Evolutionary conservation across 2,329 filamentous ascomycete species (phyloP), one percentile per base, ranked within the genome.

Genomic region (Plenodomus biglobosus): DNA sequence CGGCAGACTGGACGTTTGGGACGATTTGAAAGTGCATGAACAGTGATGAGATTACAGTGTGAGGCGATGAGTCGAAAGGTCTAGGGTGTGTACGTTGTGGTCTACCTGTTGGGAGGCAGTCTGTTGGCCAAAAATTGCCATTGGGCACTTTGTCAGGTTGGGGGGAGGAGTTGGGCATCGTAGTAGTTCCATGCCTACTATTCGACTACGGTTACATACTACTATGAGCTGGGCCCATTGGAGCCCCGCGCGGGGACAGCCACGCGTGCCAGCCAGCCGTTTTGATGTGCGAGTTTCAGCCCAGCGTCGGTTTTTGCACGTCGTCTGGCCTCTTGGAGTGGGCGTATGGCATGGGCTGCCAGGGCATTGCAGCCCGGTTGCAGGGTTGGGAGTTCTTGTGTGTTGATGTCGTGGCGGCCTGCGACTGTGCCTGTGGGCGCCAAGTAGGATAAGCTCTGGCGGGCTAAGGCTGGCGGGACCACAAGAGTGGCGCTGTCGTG

Each of bases 1-100:
- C 62, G 48, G 61, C 64, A 17, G 61, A 61, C 30, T 69, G 66
- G 66, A 59, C 59, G 18, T 69, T 69, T 61, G 65, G 64, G 8
- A 58, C 59, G 8, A 46, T 66, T 36, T 62, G 44, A 43, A 24
- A 15, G 27, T 15, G 27, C 13, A 32, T 6, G 13, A 15, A 32
- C 6, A 15, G 27, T 5, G 10, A 10, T 10, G 10, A 19, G 21
- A 40, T 17, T 35, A 11, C 20, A 18, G 36, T 32, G 19, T 30
- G 38, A 35, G 45, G 41, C 27, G 36, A 39, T 40, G 27, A 18
- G 34, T 20, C 13, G 38, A 36, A 38, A 37, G 30, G 19, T 36
- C 42, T n/a, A n/a, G n/a, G n/a, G n/a, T n/a, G n/a, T n/a, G n/a
- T n/a, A n/a, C n/a, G n/a, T n/a, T n/a, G 40, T 21, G 41, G 41